Conservation (phyloP, 2,329 filamentous ascomycete genomes). For the Penicillium psychrosexuale region DNA sequence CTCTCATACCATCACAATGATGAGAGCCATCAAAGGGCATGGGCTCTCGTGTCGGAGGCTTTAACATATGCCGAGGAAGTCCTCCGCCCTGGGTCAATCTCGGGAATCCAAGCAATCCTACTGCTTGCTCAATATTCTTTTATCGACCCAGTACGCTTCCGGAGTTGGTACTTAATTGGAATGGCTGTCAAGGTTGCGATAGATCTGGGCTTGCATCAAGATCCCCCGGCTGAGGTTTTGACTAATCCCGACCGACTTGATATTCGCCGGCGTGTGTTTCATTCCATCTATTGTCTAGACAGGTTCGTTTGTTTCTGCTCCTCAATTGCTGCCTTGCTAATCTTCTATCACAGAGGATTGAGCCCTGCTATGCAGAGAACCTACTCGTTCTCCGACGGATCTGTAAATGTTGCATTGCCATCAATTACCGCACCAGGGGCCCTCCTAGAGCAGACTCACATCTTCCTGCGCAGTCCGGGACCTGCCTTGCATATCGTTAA, state of each 20-base stretch:
- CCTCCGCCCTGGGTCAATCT: constrained; percentile 76
- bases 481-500: constrained; percentile 76
- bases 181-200: constrained; percentile 84
- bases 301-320: constrained; percentile 52
- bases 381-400: constrained; percentile 91
- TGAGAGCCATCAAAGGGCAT: constrained; percentile 60
- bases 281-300: constrained; percentile 86
- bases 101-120: constrained; percentile 82
- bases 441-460: constrained; percentile 38
- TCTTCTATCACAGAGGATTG: constrained; percentile 59
- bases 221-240: constrained; percentile 69
- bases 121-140: constrained; percentile 86
- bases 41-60: constrained; percentile 62
- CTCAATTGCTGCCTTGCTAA: constrained; percentile 6
- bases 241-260: constrained; percentile 69
- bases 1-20: constrained; percentile 66
- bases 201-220: constrained; percentile 89
- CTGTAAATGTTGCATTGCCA: constrained; percentile 76
- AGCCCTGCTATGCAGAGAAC: constrained; percentile 83
- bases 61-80: constrained; percentile 77
- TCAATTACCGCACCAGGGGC: constrained; percentile 47
- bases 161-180: constrained; percentile 90
- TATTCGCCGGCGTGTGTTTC: constrained; percentile 77
- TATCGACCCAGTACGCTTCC: constrained; percentile 85
- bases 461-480: constrained; percentile 59